Evolutionary conservation across 1,284 basidiomycete genomes (phyloP), one percentile per base, ranked within the genome.

Genomic region (Cryptococcus neoformans): DNA sequence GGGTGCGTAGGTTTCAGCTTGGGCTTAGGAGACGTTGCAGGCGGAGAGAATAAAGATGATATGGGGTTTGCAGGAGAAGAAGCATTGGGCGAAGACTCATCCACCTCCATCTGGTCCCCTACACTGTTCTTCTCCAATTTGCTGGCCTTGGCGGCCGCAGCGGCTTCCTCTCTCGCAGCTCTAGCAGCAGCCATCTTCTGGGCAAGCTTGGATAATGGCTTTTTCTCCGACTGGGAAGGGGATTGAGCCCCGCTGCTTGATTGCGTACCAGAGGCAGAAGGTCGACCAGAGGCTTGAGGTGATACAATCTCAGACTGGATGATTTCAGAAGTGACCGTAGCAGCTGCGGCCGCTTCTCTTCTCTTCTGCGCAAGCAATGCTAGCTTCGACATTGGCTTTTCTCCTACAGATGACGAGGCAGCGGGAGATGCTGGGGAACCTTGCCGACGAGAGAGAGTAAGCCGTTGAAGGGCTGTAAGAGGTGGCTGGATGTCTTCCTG

Each of bases 281-380:
- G 47, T 36, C 17, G 47, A 35, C n/a, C 5, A 28, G 47, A 17
- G 8, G 46, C 4, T 28, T n/a, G 21, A n/a, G 42, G 42, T 14
- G 42, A 44, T n/a, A 8, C 42, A 8, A 9, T 21, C 4, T 4
- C 28, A 28, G 28, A 28, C 28, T 28, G 28, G 40, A 41, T 11
- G 11, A 3, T 41, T 12, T 41, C 40, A 41, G 60, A 41, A 38
- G 54, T 39, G 28, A 44, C 21, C 9, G 60, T 44, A 14, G 60
- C 53, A 1, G 58, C 58, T 36, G 52, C 58, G 11, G 69, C 67
- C 1, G 69, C 70, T 54, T 74, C 74, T 44, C 81, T 79, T 65
- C 88, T 82, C 54, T 84, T 82, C 74, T 84, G 83, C 1, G 85
- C 84, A 6, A 88, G 79, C 56, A 84, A 79, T 3, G 87, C 87